Percentiles rank a stretch among this genome's conserved stretches.
These are phyloP conservation scores for Saccharomycopsis oosterbeekiorum DNA, from an alignment of 805 yeast genomes.

Conservation along the genomic window DNA sequence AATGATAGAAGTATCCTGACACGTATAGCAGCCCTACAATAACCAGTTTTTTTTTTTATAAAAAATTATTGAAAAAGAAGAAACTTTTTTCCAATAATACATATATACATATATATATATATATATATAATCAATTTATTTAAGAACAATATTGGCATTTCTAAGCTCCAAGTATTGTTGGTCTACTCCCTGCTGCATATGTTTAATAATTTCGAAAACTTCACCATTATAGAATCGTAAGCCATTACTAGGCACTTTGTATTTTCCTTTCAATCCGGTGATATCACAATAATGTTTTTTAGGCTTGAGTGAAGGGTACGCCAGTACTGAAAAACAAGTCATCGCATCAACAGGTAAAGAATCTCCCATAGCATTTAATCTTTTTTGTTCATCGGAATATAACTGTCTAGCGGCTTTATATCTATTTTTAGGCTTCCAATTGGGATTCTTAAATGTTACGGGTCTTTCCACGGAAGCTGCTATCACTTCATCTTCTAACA, in stretches of 20 bases:
- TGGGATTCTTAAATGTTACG: conserved; percentile 50
- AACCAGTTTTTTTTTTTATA: too few relatives aligned
- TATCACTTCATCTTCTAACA: conserved; percentile 9
- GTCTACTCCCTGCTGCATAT: conserved; percentile 83
- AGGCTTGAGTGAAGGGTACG: conserved; percentile 84
- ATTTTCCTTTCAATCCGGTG: conserved; percentile 75
- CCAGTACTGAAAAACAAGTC: conserved; percentile 61
- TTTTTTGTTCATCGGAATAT: conserved; percentile 66
- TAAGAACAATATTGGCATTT: conserved; percentile 78
- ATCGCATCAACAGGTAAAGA: conserved; percentile 34
- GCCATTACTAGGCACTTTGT: conserved; percentile 65
- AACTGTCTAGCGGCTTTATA: conserved; percentile 70
- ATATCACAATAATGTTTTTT: conserved; percentile 82
- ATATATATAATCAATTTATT: conserved; percentile 25
- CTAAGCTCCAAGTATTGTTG: conserved; percentile 84
- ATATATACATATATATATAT: too few relatives aligned
- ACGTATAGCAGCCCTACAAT: too few relatives aligned
- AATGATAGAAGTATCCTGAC: too few relatives aligned
- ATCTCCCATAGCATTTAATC: conserved; percentile 30
- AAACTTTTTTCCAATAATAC: not conserved
- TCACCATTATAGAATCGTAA: conserved; percentile 76
- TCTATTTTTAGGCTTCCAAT: conserved; percentile 46
- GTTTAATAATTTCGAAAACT: conserved; percentile 60
- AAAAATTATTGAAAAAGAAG: too few relatives aligned
- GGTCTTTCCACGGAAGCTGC: conserved; percentile 25